Evolutionary conservation across 2,329 filamentous ascomycete species (phyloP).

Genomic region (Venturia nashicola): DNA sequence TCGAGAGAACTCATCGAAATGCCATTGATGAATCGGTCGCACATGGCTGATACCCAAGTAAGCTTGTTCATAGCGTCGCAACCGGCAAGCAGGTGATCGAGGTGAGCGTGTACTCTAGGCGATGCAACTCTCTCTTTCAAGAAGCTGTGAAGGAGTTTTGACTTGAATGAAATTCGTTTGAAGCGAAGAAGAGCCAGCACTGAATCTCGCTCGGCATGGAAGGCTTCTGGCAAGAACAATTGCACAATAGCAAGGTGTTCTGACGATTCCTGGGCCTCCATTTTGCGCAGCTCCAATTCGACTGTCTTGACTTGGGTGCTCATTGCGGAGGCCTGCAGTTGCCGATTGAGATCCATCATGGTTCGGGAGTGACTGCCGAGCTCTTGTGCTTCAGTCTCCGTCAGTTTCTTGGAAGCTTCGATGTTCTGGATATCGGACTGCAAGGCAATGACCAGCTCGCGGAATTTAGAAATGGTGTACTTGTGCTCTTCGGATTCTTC

Average conservation of each 20-base stretch:
- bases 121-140: conserved; percentile 66
- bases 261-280: conserved; percentile 79
- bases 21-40: conserved; percentile 68
- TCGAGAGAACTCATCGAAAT: conserved; percentile 68
- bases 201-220: conserved; percentile 68
- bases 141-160: conserved; percentile 62
- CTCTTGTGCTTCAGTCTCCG: conserved; percentile 84
- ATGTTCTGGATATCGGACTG: conserved; percentile 86
- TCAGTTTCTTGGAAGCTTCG: conserved; percentile 80
- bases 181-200: conserved; percentile 82
- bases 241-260: conserved; percentile 84
- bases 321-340: conserved; percentile 76
- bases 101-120: conserved; percentile 52
- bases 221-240: conserved; percentile 77
- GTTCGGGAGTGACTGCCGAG: conserved; percentile 77
- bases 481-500: conserved; percentile 75
- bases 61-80: conserved; percentile 79
- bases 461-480: conserved; percentile 78
- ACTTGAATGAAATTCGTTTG: conserved; percentile 80
- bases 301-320: conserved; percentile 93
- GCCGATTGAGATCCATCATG: conserved; percentile 95
- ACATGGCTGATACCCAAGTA: conserved; percentile 71
- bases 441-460: conserved; percentile 74
- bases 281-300: conserved; percentile 71
- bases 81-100: conserved; percentile 68